phyloP scores from a whole-genome alignment of 306 rosid species.

The Ceratonia siliqua region DNA sequence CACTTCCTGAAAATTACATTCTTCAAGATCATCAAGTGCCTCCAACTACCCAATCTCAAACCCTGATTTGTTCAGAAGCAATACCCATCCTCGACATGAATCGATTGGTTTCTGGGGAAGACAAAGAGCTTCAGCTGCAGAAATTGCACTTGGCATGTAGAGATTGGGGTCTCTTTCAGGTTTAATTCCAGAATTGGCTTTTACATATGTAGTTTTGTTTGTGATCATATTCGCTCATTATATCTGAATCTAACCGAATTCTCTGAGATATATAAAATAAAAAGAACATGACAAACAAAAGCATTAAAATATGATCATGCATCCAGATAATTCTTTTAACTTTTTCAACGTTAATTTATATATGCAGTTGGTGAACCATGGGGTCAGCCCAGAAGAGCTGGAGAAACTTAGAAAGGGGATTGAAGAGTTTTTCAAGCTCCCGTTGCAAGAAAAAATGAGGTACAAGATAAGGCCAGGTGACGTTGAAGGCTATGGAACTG shows the following conservation, averaged over 20 bases:
- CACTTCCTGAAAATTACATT: constrained; percentile 43
- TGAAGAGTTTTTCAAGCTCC: constrained; percentile 63
- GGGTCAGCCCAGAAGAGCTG: constrained; percentile 40
- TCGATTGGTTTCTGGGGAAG: constrained; percentile 26
- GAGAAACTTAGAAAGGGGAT: constrained; percentile 43
- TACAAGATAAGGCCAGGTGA: constrained; percentile 51
- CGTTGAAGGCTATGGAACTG: constrained; percentile 67
- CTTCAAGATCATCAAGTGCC: constrained; percentile 29
- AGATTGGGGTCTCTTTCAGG: constrained; percentile 79
- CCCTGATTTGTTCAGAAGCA: neutral
- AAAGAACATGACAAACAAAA: neutral
- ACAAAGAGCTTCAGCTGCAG: constrained; percentile 38
- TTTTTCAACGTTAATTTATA: neutral
- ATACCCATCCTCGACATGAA: constrained; percentile 54
- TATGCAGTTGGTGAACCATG: constrained; percentile 70
- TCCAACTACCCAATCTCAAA: constrained; percentile 4
- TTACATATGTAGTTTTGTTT: neutral
- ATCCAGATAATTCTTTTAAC: neutral
- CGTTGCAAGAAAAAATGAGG: constrained; percentile 54
- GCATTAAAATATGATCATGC: neutral
- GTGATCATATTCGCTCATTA: neutral
- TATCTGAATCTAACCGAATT: neutral
- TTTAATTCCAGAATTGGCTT: neutral
- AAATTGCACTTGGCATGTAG: constrained; percentile 59
- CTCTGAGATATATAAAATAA: neutral